phyloP scores from a whole-genome alignment of 2,329 filamentous ascomycete genomes.

The Diaporthe vexans region DNA sequence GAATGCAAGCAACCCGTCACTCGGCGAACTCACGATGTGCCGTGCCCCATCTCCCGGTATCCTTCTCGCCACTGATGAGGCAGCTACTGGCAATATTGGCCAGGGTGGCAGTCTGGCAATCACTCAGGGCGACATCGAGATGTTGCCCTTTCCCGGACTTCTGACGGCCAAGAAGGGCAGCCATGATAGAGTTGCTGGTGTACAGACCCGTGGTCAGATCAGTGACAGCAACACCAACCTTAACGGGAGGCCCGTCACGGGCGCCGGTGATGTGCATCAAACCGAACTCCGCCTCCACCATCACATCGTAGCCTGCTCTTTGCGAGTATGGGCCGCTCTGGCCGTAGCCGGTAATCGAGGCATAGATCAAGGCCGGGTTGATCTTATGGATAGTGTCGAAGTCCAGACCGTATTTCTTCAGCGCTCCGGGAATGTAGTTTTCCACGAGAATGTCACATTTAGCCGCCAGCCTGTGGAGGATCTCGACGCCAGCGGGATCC shows the following conservation, averaged over 20 bases:
- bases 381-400: conserved; percentile 84
- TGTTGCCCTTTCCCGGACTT: conserved; percentile 88
- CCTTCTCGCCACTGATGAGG: conserved; percentile 87
- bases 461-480: conserved; percentile 86
- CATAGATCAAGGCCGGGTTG: conserved; percentile 91
- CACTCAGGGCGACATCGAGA: conserved; percentile 90
- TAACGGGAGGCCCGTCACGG: conserved; percentile 90
- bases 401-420: conserved; percentile 93
- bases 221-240: conserved; percentile 97
- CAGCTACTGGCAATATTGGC: conserved; percentile 96
- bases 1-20: not conserved
- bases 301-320: conserved; percentile 96
- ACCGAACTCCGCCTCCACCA: conserved; percentile 98
- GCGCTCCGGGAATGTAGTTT: conserved; percentile 91
- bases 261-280: conserved; percentile 98
- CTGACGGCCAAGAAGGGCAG: conserved; percentile 82
- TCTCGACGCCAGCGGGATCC: conserved; percentile 83
- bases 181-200: conserved; percentile 95
- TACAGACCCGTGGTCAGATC: conserved; percentile 96
- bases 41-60: conserved; percentile 94
- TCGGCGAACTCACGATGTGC: conserved; percentile 79
- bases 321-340: conserved; percentile 92
- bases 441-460: conserved; percentile 95
- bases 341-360: conserved; percentile 96
- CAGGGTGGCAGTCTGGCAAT: conserved; percentile 94